Evolutionary conservation across 129 eudicot species (phyloP).

Genomic region (Cynara cardunculus): DNA sequence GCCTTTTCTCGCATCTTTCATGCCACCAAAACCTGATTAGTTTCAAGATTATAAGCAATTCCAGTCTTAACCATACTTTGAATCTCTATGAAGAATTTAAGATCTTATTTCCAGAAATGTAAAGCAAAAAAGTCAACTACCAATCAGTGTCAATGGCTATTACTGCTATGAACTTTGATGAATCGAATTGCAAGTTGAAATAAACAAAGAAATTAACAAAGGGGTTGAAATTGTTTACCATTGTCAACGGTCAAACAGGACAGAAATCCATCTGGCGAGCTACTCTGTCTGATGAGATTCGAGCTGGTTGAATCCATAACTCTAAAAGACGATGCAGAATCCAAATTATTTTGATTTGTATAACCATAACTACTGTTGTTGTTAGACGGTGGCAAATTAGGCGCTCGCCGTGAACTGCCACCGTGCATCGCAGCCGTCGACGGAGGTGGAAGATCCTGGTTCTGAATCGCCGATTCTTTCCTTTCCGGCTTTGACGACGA

Average conservation of each 20-base stretch:
- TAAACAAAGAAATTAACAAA: neutral
- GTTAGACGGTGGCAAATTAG: constrained; percentile 5
- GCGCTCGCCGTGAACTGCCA: constrained; percentile 15
- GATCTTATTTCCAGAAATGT: constrained; percentile 10
- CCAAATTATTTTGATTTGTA: constrained; percentile 2
- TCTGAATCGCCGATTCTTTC: constrained; percentile 9
- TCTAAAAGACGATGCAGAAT: no score
- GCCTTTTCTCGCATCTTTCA: constrained; percentile 49
- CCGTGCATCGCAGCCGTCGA: constrained; percentile 13
- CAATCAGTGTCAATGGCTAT: constrained; percentile 1
- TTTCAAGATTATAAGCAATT: constrained; percentile 12
- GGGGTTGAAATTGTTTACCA: constrained; percentile 35
- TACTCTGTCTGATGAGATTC: constrained; percentile 64
- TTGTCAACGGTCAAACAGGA: constrained; percentile 38
- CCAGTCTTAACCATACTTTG: constrained; percentile 1
- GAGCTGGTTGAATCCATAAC: constrained; percentile 33
- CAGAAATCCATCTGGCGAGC: constrained; percentile 86
- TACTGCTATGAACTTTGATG: constrained; percentile 4
- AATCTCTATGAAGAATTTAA: neutral
- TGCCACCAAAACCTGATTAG: constrained; percentile 43
- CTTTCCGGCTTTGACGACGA: constrained; percentile 31
- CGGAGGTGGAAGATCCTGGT: constrained; percentile 7
- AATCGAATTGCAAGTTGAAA: constrained; percentile 30
- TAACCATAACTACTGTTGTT: constrained; percentile 22
- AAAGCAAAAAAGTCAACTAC: constrained; percentile 30